Evolutionary conservation across 306 rosid genomes (phyloP), one percentile per base, ranked within the genome.

Genomic region (Erythrophleum fordii): DNA sequence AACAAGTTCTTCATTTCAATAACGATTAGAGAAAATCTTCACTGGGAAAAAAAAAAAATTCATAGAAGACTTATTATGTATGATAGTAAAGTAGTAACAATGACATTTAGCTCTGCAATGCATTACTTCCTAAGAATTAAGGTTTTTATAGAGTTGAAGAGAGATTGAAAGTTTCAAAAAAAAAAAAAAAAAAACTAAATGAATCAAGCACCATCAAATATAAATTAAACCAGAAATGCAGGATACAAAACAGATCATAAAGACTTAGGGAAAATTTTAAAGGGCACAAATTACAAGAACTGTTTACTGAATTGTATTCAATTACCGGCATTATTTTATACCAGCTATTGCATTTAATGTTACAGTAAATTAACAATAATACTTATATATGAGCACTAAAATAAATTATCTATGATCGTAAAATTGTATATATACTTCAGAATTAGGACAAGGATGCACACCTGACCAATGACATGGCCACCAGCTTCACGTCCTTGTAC

Each of bases 401-500:
- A 64, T 17, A 37, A 35, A 18, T 72, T 28, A 37, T 25, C 7
- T 11, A 26, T 49, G 14, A 8, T 48, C 11, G 11, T 3, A 11
- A 59, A 59, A 35, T 42, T 58, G 61, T 37, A 35, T 18, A 23
- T 17, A 76, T 13, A 70, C 17, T 77, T 18, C 6, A 76, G 69
- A 77, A 73, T 46, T 25, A 55, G 28, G 67, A 46, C n/a, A 69
- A 79, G 42, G 20, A 75, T 45, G 73, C 29, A 44, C 74, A 92
- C 98, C 95, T 91, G 92, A 83, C 97, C 87, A 75, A 94, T 87
- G 44, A 94, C 93, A 86, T 92, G 98, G 46, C 97, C 97, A 64
- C 98, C 97, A n/a, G 98, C 98, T 80, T 92, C 98, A 45, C 67
- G 86, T 53, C 97, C 98, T 87, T 92, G 97, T 13, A 94, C 93